phyloP scores from a whole-genome alignment of 257 asterid species.

The Henckelia pumila region DNA sequence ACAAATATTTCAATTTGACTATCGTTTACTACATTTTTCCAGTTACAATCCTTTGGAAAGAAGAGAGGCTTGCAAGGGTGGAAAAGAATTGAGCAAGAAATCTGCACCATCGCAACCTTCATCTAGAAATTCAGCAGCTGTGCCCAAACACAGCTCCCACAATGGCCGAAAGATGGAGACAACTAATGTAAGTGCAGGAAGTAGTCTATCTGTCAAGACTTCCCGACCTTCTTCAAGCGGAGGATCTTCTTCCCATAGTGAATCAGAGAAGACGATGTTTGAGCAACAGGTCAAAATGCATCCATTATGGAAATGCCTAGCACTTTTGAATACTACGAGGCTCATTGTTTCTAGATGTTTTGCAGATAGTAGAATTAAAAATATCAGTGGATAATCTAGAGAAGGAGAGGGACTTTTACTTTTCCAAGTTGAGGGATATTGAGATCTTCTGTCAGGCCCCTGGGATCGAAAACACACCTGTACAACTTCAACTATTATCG shows the following conservation, averaged over 20 bases:
- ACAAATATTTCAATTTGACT: neutral
- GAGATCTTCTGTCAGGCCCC: conserved; percentile 84
- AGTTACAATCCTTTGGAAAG: conserved; percentile 91
- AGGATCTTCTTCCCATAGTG: conserved; percentile 50
- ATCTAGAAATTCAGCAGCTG: conserved; percentile 48
- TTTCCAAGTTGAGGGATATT: conserved; percentile 79
- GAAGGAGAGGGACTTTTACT: conserved; percentile 95
- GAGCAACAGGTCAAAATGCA: conserved; percentile 60
- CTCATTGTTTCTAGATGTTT: conserved; percentile 20
- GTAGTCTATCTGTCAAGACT: conserved; percentile 51
- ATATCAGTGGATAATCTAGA: conserved; percentile 79
- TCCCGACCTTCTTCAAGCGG: conserved; percentile 73
- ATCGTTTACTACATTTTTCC: conserved; percentile 17
- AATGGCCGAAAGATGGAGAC: conserved; percentile 50
- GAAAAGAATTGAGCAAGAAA: conserved; percentile 73
- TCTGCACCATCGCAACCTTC: conserved; percentile 57
- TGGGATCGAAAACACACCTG: conserved; percentile 58
- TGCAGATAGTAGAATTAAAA: conserved; percentile 83
- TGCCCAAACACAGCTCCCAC: conserved; percentile 50
- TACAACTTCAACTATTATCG: conserved; percentile 22
- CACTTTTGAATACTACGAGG: conserved; percentile 9
- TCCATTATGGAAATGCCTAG: neutral
- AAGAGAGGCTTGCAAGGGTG: conserved; percentile 87
- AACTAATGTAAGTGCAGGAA: conserved; percentile 38
- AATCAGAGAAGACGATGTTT: conserved; percentile 53